Evolutionary conservation across 176 grass and related monocot genomes (phyloP).

Genomic region (Chloris gayana): DNA sequence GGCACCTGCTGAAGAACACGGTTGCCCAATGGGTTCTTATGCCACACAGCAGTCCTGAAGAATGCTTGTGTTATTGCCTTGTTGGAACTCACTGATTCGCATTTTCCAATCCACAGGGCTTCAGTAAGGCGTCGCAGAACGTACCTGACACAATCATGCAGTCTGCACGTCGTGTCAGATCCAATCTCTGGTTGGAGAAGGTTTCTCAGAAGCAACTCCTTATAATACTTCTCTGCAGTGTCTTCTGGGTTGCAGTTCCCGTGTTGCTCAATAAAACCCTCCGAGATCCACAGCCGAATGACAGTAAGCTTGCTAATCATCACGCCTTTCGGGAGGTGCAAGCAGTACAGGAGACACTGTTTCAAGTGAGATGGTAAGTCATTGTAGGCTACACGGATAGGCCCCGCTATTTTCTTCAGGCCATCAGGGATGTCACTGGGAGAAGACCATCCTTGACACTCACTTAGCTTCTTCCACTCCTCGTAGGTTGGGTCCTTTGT

Average conservation of each 20-base stretch:
- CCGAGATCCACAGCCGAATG: conserved; percentile 44
- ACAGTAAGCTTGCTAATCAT: not conserved
- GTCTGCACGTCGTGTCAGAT: not conserved
- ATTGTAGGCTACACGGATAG: conserved; percentile 47
- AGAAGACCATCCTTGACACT: conserved; percentile 19
- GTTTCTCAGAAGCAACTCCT: conserved; percentile 39
- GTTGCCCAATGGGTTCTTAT: conserved; percentile 27
- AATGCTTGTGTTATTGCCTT: not conserved
- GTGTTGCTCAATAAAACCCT: conserved; percentile 1
- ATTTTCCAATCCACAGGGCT: not conserved
- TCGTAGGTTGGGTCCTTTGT: conserved; percentile 15
- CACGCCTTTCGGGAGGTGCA: conserved; percentile 40
- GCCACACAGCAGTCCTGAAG: conserved; percentile 34
- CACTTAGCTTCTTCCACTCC: conserved; percentile 33
- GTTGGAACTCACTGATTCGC: not conserved
- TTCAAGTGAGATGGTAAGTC: conserved; percentile 39
- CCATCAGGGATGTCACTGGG: conserved; percentile 1
- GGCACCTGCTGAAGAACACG: conserved; percentile 1
- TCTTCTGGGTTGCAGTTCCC: conserved; percentile 20
- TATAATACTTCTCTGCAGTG: conserved; percentile 34
- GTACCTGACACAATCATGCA: conserved; percentile 39
- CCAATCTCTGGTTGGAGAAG: conserved; percentile 28
- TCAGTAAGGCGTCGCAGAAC: conserved; percentile 25
- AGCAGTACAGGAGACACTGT: conserved; percentile 48
- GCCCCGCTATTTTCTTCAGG: conserved; percentile 23